phyloP scores from a whole-genome alignment of 2,329 filamentous ascomycete species.

The Leptographium galeiforme region DNA sequence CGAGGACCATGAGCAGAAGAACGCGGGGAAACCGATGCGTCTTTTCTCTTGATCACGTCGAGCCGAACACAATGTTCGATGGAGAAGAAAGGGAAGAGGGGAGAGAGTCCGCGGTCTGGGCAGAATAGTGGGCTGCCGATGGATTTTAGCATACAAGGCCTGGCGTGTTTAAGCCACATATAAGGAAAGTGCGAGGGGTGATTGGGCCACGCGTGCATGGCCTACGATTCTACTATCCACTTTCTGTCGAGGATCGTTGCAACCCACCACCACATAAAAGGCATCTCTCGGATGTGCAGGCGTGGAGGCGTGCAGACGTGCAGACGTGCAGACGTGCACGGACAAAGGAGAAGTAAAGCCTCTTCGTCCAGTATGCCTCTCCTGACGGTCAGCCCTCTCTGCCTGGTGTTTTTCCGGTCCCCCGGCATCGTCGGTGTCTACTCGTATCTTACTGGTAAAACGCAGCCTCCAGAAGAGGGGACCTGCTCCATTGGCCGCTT shows the following conservation, averaged over 20 bases:
- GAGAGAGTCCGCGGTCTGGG: constrained; percentile 17
- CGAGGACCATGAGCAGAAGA: background rate
- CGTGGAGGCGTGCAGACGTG: no score
- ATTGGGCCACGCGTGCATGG: background rate
- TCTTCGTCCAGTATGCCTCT: no score
- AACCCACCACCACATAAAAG: no score
- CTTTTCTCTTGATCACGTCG: constrained; percentile 30
- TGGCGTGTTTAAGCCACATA: background rate
- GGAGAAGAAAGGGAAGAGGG: constrained; percentile 9
- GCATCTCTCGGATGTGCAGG: no score
- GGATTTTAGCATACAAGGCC: background rate
- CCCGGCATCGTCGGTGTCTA: no score
- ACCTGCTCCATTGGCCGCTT: no score
- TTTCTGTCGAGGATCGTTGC: background rate
- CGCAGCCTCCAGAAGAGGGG: no score
- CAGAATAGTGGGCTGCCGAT: background rate
- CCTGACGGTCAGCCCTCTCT: no score
- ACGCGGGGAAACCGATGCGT: constrained; percentile 7
- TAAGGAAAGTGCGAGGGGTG: background rate
- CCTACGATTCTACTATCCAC: background rate
- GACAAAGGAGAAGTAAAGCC: no score
- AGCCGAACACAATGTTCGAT: constrained; percentile 44
- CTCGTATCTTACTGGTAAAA: no score
- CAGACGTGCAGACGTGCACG: no score
- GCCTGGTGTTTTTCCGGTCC: no score